These are phyloP conservation scores for Beauveria sp. DNA, from an alignment of 2,329 filamentous ascomycete genomes.

Conservation along the genomic window DNA sequence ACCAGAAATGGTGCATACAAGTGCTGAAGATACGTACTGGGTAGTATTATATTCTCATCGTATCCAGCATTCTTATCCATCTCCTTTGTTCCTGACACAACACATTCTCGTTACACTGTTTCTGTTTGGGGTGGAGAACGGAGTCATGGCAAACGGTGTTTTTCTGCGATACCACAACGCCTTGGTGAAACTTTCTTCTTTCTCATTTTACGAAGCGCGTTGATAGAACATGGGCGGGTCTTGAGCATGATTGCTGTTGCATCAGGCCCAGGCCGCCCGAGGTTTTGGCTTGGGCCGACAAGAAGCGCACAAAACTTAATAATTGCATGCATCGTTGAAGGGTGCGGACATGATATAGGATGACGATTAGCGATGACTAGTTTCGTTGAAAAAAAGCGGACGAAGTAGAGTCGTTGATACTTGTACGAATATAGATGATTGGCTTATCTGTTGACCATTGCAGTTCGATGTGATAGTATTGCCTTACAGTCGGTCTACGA, in stretches of 20 bases:
- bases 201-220: neutral
- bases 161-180: conserved; percentile 9
- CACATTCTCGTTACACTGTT: conserved; percentile 4
- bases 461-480: neutral
- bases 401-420: conserved; percentile 7
- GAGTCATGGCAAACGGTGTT: conserved; percentile 10
- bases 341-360: conserved; percentile 3
- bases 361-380: conserved; percentile 10
- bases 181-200: neutral
- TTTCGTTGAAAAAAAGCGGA: neutral
- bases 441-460: neutral
- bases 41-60: conserved; percentile 7
- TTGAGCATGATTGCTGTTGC: neutral
- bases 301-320: conserved; percentile 9
- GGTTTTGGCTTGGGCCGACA: neutral
- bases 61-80: conserved; percentile 7
- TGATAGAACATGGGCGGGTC: conserved; percentile 1
- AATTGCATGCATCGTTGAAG: conserved; percentile 9
- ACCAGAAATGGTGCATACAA: conserved; percentile 8
- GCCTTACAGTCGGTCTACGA: neutral
- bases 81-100: conserved; percentile 17
- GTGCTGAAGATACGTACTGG: conserved; percentile 8
- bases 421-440: conserved; percentile 13
- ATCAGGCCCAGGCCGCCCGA: neutral
- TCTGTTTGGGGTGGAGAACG: conserved; percentile 9